Conservation (phyloP, 2,329 filamentous ascomycete species). For the Thielaviopsis populi region DNA sequence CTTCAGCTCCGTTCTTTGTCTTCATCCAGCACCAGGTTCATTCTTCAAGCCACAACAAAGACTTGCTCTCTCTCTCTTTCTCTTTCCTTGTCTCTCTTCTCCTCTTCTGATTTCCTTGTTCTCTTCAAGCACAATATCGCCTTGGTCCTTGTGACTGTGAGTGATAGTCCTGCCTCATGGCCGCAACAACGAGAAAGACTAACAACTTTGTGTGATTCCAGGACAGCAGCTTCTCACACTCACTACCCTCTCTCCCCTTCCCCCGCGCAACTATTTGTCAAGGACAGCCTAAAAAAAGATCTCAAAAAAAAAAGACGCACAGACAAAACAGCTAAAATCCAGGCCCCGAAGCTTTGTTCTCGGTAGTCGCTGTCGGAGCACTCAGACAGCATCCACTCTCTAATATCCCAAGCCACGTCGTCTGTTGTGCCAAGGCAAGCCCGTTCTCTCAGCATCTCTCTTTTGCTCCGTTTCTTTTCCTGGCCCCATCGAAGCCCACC, state of each 20-base stretch:
- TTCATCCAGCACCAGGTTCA: not conserved
- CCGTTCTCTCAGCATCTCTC: not conserved
- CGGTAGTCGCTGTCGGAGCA: not conserved
- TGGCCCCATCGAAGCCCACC: not conserved
- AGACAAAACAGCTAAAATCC: slow-evolving; percentile 4
- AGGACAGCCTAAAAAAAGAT: slow-evolving; percentile 1
- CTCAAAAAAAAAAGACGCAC: slow-evolving; percentile 3
- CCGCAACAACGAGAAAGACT: not conserved
- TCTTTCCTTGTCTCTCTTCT: too few relatives aligned
- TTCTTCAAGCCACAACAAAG: not conserved
- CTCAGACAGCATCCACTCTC: not conserved
- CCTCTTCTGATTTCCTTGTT: not conserved
- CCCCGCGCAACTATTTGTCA: slow-evolving; percentile 1
- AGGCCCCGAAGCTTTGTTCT: slow-evolving; percentile 2
- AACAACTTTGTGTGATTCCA: not conserved
- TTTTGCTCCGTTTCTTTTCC: not conserved
- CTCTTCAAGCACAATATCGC: not conserved
- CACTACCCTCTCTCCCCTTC: not conserved
- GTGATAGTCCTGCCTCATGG: not conserved
- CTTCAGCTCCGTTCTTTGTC: not conserved
- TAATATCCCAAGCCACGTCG: not conserved
- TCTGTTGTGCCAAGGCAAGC: not conserved
- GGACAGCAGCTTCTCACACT: not conserved
- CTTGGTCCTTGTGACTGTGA: not conserved
- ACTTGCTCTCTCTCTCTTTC: not conserved